Percentiles rank a stretch among this genome's conserved stretches.
Conservation (phyloP, 305 asterid species). For the Ilex paraguariensis region DNA sequence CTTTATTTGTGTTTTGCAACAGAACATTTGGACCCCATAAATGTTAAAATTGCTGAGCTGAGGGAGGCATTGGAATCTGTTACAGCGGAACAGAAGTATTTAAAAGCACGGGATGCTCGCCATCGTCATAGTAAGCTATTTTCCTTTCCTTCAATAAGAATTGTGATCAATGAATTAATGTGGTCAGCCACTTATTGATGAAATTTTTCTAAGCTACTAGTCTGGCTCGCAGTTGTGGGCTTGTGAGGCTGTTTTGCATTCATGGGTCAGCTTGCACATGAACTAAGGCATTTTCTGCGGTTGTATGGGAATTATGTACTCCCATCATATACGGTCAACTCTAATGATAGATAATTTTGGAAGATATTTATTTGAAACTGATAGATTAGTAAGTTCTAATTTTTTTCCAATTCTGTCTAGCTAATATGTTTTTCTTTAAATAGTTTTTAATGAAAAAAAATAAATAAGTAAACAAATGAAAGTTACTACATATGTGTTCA, state of each 20-base stretch:
- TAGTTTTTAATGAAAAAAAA: no score
- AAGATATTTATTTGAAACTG: no score
- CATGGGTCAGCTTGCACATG: background rate
- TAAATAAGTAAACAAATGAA: no score
- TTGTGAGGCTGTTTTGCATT: background rate
- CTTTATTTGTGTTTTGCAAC: conserved; percentile 11
- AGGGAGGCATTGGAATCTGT: conserved; percentile 94
- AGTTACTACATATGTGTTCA: no score
- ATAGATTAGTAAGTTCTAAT: no score
- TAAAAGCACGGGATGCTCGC: conserved; percentile 92
- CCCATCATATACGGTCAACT: background rate
- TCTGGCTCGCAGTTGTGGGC: background rate
- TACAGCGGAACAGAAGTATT: conserved; percentile 76
- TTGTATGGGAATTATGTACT: background rate
- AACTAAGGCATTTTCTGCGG: background rate
- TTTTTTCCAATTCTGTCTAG: no score
- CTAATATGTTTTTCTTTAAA: no score
- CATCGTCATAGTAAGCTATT: conserved; percentile 80
- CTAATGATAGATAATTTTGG: no score
- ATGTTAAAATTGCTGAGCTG: conserved; percentile 92
- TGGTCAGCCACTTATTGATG: background rate
- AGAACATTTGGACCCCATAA: conserved; percentile 95
- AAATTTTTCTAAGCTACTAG: background rate
- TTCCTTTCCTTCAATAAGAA: background rate
- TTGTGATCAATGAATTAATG: background rate